Evolutionary conservation across 257 asterid species (phyloP), one percentile per base, ranked within the genome.

Genomic region (Striga asiatica): DNA sequence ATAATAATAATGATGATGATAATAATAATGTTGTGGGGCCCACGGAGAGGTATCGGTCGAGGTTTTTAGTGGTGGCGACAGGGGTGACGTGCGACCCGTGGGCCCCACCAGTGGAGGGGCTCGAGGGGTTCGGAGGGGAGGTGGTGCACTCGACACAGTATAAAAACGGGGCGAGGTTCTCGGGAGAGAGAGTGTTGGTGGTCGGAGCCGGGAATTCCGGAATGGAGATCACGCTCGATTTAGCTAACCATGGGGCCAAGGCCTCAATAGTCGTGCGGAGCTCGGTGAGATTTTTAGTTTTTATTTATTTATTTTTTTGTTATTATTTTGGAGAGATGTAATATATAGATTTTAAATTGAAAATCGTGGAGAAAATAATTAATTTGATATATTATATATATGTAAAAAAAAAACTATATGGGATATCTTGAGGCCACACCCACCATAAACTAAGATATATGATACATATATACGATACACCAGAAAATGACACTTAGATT

Each of bases 141-240:
- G 57, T 71, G 17, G 8, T 88, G 60, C 97, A 88, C 50, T 78
- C 94, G 4, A 88, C 95, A 0, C 11, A 21, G 46, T 85, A 65
- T 45, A 80, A 65, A 32, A 82, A 81, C 11, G 97, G 84, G 0
- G 52, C 69, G 7, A 58, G 28, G 13, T 85, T 52, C 34, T 31
- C 22, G 20, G 69, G 71, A 0, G 74, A 77, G 12, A 67, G 17
- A 2, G 92, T 80, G 1, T 39, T 85, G 72, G 97, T 88, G 13
- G 92, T 85, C 34, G 97, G 97, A 19, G 70, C 92, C 43, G 97
- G 97, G 11, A 88, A 88, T 58, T 88, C 97, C 14, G 95, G 97
- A 1, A 82, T 78, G 92, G 97, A 88, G 18, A 81, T 88, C 41
- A 94, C 94, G 0, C 58, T 77, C 16, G 97, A 88, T 74, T 88